These are phyloP conservation scores for Citrus glauca DNA, from an alignment of 345 rosid genomes.

Conservation along the genomic window DNA sequence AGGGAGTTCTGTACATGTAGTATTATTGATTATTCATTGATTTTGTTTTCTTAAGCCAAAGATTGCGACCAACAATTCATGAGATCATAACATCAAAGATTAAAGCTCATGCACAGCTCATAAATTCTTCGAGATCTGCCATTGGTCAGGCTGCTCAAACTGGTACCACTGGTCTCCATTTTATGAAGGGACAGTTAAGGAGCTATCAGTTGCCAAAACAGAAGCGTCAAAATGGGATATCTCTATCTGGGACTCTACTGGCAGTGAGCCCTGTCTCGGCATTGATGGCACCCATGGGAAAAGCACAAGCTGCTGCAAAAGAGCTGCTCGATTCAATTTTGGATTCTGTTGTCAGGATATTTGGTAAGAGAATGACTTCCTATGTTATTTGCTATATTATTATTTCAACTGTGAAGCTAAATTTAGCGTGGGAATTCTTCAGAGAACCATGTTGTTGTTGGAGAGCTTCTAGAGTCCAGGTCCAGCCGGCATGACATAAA, in stretches of 20 bases:
- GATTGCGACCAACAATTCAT: conserved; percentile 90
- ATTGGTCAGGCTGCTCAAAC: conserved; percentile 46
- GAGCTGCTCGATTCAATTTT: conserved; percentile 92
- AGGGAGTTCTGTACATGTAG: neutral
- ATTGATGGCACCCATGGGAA: conserved; percentile 94
- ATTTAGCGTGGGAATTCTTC: conserved; percentile 15
- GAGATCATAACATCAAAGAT: conserved; percentile 88
- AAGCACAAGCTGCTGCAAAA: conserved; percentile 84
- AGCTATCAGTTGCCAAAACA: conserved; percentile 63
- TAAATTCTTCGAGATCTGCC: conserved; percentile 58
- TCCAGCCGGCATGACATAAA: conserved; percentile 58
- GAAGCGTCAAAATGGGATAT: conserved; percentile 77
- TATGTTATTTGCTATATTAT: conserved; percentile 17
- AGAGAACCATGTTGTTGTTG: conserved; percentile 94
- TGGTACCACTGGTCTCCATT: conserved; percentile 41
- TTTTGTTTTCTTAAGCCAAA: conserved; percentile 59
- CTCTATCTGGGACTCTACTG: conserved; percentile 57
- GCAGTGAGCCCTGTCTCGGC: conserved; percentile 97
- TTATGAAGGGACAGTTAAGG: conserved; percentile 62
- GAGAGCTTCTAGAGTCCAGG: conserved; percentile 86
- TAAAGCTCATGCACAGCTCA: conserved; percentile 61
- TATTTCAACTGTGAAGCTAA: conserved; percentile 17
- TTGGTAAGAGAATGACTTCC: conserved; percentile 53
- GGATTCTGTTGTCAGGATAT: conserved; percentile 72
- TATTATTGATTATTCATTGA: conserved; percentile 1